phyloP scores from a whole-genome alignment of 257 asterid species.

The Nicotiana otophora region DNA sequence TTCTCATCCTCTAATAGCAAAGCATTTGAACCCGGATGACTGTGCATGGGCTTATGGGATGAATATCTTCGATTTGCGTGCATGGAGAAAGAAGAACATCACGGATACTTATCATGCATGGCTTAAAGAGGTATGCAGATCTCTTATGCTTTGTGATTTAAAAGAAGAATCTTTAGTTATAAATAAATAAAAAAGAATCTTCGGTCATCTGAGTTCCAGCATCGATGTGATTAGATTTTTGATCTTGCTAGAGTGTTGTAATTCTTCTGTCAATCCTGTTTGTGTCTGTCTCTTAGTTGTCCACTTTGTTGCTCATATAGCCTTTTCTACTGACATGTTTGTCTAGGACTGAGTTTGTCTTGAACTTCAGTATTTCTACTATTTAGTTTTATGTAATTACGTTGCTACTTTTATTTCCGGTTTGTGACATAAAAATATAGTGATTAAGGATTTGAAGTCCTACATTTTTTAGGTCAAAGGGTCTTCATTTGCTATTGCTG shows the following conservation, averaged over 20 bases:
- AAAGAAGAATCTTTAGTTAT: neutral
- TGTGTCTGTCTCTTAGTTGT: neutral
- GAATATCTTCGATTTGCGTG: conserved; percentile 83
- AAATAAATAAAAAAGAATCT: too few species aligned
- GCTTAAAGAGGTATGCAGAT: conserved; percentile 70
- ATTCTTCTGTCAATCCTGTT: neutral
- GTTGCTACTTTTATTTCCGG: neutral
- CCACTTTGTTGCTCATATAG: neutral
- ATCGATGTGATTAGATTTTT: neutral
- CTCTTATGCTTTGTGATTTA: neutral
- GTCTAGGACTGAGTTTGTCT: neutral
- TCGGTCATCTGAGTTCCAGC: neutral
- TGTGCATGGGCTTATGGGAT: conserved; percentile 99
- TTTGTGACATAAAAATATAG: neutral
- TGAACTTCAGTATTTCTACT: neutral
- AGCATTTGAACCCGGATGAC: conserved; percentile 80
- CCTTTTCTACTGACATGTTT: neutral
- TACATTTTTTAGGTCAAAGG: neutral
- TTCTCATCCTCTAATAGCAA: conserved; percentile 78
- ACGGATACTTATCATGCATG: conserved; percentile 88
- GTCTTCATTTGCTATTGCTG: neutral
- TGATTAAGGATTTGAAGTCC: neutral
- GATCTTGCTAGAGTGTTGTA: neutral
- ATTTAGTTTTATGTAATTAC: neutral
- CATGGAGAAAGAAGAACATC: conserved; percentile 75